Base-by-base conservation (phyloP, 1,284 basidiomycete species). In the Tylopilus sp. region DNA sequence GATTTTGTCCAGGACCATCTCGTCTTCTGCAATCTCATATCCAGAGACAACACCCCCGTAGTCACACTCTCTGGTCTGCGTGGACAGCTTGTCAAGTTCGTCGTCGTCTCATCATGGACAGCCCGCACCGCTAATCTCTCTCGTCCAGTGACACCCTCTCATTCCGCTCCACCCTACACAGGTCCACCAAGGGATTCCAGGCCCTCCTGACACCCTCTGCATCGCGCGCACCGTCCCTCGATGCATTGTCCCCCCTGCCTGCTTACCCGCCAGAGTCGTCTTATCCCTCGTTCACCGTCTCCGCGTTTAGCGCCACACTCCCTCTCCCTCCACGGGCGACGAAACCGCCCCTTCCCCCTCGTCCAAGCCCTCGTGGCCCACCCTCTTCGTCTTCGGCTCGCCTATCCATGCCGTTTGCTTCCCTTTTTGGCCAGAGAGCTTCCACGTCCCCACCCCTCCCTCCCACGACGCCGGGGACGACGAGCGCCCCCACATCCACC, bases 1-100 rank as follows among this genome's bases (percentile, higher is more conserved):
- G 89, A 88, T 16, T 84, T 89, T 50, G 71, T 93, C 30, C 82
- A 80, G 60, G 90, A 92, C 59, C 92, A 94, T 63, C 68, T 93
- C 49, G 73, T 81, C 21, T 75, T 89, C 40, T 81, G 73, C 58
- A 79, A 84, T 55, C 71, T 70, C 11, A 59, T 73, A 1, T 73
- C 74, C 10, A 65, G 70, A 41, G 74, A 70, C 49, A 66, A 71
- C 47, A 67, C 74, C 18, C 74, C 80, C 30, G 67, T 91, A 12
- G 76, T 92, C 6, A 92, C 90, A 0, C 71, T 92, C 25, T 92
- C 90, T 2, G 92, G 92, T 10, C 69, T 95, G 18, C 74, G 92
- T 34, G 91, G 89, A 10, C 76, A 71, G 10, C 64, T 92, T 18
- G 69, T 71, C 46, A 73, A 74, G 85, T 86, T 65, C 44, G 76